phyloP scores from a whole-genome alignment of 2,329 filamentous ascomycete genomes.

The Cercospora sesami region DNA sequence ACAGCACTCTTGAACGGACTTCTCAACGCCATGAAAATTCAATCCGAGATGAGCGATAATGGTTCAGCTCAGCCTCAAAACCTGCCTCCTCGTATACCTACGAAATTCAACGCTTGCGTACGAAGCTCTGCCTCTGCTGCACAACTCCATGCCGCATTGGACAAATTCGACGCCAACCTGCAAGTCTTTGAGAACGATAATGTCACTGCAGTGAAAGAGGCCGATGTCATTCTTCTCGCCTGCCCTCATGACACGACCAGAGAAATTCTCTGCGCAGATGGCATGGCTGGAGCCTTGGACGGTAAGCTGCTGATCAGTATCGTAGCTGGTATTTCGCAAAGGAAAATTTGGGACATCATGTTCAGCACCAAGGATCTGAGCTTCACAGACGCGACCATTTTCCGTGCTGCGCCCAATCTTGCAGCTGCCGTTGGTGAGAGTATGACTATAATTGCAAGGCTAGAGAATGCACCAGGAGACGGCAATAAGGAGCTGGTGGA shows the following conservation, averaged over 20 bases:
- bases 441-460: slow-evolving; percentile 74
- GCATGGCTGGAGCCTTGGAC: slow-evolving; percentile 69
- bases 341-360: slow-evolving; percentile 45
- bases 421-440: slow-evolving; percentile 74
- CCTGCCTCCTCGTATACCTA: slow-evolving; percentile 61
- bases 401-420: slow-evolving; percentile 83
- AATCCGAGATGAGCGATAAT: background rate
- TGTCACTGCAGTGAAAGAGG: slow-evolving; percentile 64
- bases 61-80: slow-evolving; percentile 38
- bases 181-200: slow-evolving; percentile 72
- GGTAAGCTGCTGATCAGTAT: slow-evolving; percentile 83
- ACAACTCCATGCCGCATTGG: slow-evolving; percentile 65
- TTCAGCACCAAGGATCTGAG: too few species aligned
- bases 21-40: slow-evolving; percentile 60
- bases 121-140: slow-evolving; percentile 67
- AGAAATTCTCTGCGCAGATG: slow-evolving; percentile 65
- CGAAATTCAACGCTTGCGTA: slow-evolving; percentile 79
- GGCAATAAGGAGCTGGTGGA: slow-evolving; percentile 60
- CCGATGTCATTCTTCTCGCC: slow-evolving; percentile 73
- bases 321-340: slow-evolving; percentile 70
- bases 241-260: slow-evolving; percentile 74
- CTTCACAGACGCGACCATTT: slow-evolving; percentile 48
- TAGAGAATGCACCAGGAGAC: slow-evolving; percentile 58
- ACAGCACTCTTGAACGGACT: slow-evolving; percentile 81
- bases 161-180: slow-evolving; percentile 62